A percentile compares a stretch with the other conserved stretches of the same genome.
Conservation (phyloP, 2,329 filamentous ascomycete genomes). For the Orbilia brochopaga region DNA sequence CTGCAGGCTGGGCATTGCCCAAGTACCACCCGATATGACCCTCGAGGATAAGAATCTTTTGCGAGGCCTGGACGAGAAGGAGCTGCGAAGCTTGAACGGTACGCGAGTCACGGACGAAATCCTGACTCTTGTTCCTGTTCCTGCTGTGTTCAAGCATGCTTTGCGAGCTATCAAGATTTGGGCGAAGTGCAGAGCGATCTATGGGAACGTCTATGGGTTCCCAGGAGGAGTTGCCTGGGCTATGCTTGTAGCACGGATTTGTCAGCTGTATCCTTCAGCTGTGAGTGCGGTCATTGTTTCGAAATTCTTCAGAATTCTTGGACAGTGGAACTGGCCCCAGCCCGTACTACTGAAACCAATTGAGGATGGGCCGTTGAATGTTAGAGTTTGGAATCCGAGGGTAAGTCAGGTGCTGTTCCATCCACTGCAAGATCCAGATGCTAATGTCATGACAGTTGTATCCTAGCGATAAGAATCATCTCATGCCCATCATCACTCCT, state of each 20-base stretch:
- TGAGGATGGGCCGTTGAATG: constrained; percentile 78
- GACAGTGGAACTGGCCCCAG: constrained; percentile 89
- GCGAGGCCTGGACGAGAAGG: constrained; percentile 82
- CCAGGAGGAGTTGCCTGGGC: constrained; percentile 97
- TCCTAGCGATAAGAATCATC: constrained; percentile 77
- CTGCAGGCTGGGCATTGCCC: constrained; percentile 73
- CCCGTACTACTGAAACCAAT: constrained; percentile 90
- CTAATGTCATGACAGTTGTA: constrained; percentile 66
- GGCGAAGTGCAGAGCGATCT: constrained; percentile 90
- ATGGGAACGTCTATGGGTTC: constrained; percentile 94
- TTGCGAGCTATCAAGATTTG: constrained; percentile 93
- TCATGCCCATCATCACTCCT: constrained; percentile 98
- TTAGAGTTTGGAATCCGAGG: constrained; percentile 93
- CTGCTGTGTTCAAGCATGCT: constrained; percentile 86
- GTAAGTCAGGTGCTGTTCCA: constrained; percentile 60
- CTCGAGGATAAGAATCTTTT: constrained; percentile 84
- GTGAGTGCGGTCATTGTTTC: constrained; percentile 84
- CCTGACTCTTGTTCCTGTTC: constrained; percentile 82
- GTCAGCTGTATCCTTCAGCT: constrained; percentile 93
- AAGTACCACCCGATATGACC: constrained; percentile 74
- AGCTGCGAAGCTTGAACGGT: constrained; percentile 88
- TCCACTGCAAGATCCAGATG: neutral
- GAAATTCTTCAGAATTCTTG: constrained; percentile 94
- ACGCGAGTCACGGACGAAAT: constrained; percentile 95
- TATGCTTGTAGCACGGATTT: constrained; percentile 93